Conservation (phyloP, 495 filamentous ascomycete species). For the Annulohypoxylon bovei region DNA sequence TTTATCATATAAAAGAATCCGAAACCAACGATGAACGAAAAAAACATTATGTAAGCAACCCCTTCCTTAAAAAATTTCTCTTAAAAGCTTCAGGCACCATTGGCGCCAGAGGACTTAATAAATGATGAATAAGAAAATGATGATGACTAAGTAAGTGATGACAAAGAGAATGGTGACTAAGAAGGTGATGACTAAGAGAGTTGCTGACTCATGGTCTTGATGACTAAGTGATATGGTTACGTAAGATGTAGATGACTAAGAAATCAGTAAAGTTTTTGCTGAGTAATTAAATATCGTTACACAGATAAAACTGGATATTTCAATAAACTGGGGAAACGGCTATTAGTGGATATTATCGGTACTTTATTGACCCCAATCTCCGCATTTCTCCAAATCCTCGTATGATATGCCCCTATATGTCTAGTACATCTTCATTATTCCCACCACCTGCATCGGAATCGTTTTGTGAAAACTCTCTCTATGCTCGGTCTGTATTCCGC, state of each 20-base stretch:
- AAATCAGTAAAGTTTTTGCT: neutral
- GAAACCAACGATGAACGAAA: too few relatives aligned
- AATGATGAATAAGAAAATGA: neutral
- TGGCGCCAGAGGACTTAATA: neutral
- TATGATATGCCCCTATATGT: neutral
- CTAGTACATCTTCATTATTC: neutral
- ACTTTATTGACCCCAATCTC: conserved; percentile 13
- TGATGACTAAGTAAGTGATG: too few relatives aligned
- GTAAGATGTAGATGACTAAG: conserved; percentile 1
- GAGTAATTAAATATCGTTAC: neutral
- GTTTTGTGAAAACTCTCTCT: conserved; percentile 9
- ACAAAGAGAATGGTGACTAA: too few relatives aligned
- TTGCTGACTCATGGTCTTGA: too few relatives aligned
- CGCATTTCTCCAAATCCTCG: conserved; percentile 25
- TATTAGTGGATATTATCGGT: conserved; percentile 40
- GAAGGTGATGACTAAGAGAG: too few relatives aligned
- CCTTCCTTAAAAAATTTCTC: too few relatives aligned
- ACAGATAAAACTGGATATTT: neutral
- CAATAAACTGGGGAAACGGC: conserved; percentile 16
- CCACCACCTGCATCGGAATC: conserved; percentile 14
- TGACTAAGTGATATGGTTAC: too few relatives aligned
- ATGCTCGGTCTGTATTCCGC: conserved; percentile 20
- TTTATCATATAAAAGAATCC: neutral
- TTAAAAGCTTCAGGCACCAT: neutral
- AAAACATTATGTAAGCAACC: too few relatives aligned